Base-by-base conservation (phyloP, 2,329 filamentous ascomycete genomes). In the Aureobasidium sp. region DNA sequence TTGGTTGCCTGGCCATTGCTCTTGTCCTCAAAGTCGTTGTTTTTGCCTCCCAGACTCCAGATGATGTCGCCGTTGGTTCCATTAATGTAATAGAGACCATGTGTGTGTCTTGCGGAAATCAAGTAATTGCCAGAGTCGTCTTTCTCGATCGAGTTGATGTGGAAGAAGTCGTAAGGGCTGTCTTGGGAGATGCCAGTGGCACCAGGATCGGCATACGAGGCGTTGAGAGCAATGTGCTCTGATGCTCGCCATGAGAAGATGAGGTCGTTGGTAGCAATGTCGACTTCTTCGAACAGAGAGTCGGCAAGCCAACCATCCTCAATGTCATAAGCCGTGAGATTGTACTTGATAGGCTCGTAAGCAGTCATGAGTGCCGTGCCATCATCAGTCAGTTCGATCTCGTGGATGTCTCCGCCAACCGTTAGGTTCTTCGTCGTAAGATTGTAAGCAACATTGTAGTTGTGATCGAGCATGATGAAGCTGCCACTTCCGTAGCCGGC, bases 131-230 rank as follows among this genome's bases (percentile, higher is more conserved):
- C 79, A 0, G 74, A 68, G 5, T 72, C 67, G 62, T 81, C 77
- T 65, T 81, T 81, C 64, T 79, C 77, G 57, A 81, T 71, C 49
- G 80, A 80, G 72, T 84, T 84, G 70, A 85, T 78, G 70, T 84
- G 82, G 67, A 76, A 78, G 65, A 70, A 77, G 67, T 78, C 76
- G 65, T 72, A 77, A 0, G 75, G 72, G 17, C 65, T 68, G 58
- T 69, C 67, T 29, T 70, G 65, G 41, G 64, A 66, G 57, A 70
- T 70, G 1, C 74, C 75, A 29, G 77, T 79, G 25, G 76, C 75
- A 22, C 77, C 71, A 52, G 78, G 64, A 66, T 69, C 62, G 64
- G 70, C 69, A 65, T 69, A 70, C 1, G 67, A 68, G 22, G 69
- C 68, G 14, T 66, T 66, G 3, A 71, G 42, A 11, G 68, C 48